phyloP scores from a whole-genome alignment of 371 early-diverging fungal species.

The Mortierella sp. region DNA sequence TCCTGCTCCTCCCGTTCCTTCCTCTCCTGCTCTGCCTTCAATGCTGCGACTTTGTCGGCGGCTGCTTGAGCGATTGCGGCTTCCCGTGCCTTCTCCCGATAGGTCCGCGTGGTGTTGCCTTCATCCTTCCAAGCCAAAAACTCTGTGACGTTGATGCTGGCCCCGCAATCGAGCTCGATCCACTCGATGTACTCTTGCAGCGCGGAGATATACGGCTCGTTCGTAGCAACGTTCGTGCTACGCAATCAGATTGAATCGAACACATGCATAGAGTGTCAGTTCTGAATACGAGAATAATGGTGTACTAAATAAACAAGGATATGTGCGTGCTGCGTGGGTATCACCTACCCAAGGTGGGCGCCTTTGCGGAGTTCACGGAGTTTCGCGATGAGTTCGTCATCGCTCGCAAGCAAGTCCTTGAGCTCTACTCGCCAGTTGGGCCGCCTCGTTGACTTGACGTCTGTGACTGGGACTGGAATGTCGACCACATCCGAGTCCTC shows the following conservation, averaged over 20 bases:
- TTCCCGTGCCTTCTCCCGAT: conserved; percentile 20
- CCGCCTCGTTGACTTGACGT: not conserved
- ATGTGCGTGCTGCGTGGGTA: no score
- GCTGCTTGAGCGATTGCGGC: conserved; percentile 15
- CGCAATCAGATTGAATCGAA: not conserved
- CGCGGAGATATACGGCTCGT: conserved; percentile 26
- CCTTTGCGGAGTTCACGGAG: conserved; percentile 9
- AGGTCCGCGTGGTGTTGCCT: conserved; percentile 26
- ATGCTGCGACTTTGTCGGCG: conserved; percentile 25
- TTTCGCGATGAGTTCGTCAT: not conserved
- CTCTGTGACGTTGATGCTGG: conserved; percentile 11
- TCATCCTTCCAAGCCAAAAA: conserved; percentile 33
- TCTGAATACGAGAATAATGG: not conserved
- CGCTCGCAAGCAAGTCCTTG: not conserved
- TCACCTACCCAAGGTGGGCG: conserved; percentile 14
- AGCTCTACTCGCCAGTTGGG: conserved; percentile 23
- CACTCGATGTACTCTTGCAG: conserved; percentile 49
- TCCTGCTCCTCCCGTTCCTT: conserved; percentile 21
- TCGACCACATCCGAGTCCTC: not conserved
- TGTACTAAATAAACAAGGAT: no score
- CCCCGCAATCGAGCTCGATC: conserved; percentile 40
- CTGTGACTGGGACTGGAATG: not conserved
- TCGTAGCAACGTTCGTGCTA: not conserved
- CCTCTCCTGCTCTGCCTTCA: conserved; percentile 22
- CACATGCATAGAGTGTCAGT: not conserved